A percentile compares a stretch with the other conserved stretches of the same genome.
Conservation (phyloP, 345 rosid species). For the Pseudoturritis turrita region DNA sequence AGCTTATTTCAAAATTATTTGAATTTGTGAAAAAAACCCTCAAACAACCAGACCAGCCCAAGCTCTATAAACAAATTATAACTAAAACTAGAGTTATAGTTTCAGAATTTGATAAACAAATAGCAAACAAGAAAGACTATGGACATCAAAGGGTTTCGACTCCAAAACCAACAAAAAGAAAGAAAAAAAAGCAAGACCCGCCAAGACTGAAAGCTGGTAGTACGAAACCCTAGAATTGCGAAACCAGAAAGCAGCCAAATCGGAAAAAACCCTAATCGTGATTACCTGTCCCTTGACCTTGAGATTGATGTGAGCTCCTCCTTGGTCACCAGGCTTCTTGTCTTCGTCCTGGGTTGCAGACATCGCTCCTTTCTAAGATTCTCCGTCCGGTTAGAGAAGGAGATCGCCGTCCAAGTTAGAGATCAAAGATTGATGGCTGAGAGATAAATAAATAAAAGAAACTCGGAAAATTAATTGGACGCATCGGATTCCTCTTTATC, state of each 20-base stretch:
- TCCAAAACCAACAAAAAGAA: not conserved
- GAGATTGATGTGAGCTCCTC: constrained; percentile 71
- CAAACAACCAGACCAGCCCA: not conserved
- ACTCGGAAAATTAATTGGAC: not conserved
- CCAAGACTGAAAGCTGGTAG: not conserved
- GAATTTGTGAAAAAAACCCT: not conserved
- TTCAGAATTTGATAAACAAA: not conserved
- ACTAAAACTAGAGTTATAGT: not conserved
- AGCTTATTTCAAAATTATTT: not conserved
- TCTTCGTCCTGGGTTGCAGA: constrained; percentile 54
- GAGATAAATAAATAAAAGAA: not conserved
- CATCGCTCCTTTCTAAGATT: constrained; percentile 29
- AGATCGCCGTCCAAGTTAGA: not conserved
- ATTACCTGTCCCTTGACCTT: constrained; percentile 89
- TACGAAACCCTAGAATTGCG: constrained; percentile 6
- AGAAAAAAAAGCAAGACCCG: not conserved
- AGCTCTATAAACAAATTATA: not conserved
- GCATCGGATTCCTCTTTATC: constrained; percentile 26
- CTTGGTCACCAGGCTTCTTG: constrained; percentile 70
- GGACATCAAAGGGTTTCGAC: not conserved
- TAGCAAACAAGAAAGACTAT: not conserved
- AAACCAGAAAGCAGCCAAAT: not conserved
- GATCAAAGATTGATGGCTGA: not conserved
- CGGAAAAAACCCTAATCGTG: not conserved
- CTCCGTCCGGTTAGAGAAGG: not conserved